Evolutionary conservation across 2,329 filamentous ascomycete genomes (phyloP), one percentile per base, ranked within the genome.

Genomic region (Botrytis galanthina): DNA sequence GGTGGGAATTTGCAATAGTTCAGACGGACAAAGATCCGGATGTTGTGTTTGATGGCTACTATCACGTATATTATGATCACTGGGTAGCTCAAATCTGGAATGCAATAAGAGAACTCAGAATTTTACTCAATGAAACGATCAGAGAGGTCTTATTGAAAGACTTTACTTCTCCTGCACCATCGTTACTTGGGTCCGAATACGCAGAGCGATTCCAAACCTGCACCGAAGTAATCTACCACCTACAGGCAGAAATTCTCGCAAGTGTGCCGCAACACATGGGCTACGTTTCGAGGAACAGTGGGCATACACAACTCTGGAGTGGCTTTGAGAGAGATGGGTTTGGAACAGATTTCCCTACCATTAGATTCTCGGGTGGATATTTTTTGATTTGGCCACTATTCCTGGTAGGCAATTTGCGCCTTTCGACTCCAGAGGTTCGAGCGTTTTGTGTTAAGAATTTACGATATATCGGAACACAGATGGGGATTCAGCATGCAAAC

Each of bases 61-160:
- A 79, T 60, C 77, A 81, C 42, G 61, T 78, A 1, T 80, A 81
- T 59, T 62, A 73, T 9, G 76, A 80, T 46, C 67, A 71, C 14
- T 79, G 78, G 78, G 75, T 79, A n/a, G 73, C 77, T 3, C 78
- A 78, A 48, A 73, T 80, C 29, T 80, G 77, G 77, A 81, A 81
- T 48, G 75, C 71, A 4, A 76, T 79, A 51, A 73, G 79, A 4
- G 75, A 74, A 6, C 73, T 76, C 39, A 69, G 79, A 8, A 78
- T 80, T 18, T 54, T 80, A 2, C 70, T 80, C 0, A 75, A 80
- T 46, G 77, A 79, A 63, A 73, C 72, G 9, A 75, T 81, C 32
- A 71, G 75, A 42, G 73, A 74, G 20, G 75, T 77, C n/a, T 70
- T 80, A 3, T 46, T 75, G 0, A 22, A 57, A 22, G 75, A 70